phyloP scores from a whole-genome alignment of 495 filamentous ascomycete genomes.

The Penicillium egyptiacum region DNA sequence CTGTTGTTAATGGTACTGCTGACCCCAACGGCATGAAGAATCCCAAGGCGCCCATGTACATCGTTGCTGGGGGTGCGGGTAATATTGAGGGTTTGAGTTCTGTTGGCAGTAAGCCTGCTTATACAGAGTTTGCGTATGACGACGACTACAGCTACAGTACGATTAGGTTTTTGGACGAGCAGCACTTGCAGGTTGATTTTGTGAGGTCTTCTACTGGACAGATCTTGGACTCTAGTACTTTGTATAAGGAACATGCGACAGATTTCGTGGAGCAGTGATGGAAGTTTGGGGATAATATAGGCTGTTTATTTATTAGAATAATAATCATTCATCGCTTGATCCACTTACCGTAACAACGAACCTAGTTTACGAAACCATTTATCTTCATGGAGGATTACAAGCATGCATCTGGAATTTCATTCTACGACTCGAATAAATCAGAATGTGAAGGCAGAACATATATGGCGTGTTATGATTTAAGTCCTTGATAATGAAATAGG shows the following conservation, averaged over 20 bases:
- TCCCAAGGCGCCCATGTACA: constrained; percentile 58
- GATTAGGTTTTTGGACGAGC: constrained; percentile 35
- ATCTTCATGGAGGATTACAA: too few species aligned
- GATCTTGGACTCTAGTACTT: constrained; percentile 49
- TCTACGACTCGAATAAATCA: too few species aligned
- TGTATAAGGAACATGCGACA: constrained; percentile 53
- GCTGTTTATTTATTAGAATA: too few species aligned
- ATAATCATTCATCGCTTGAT: too few species aligned
- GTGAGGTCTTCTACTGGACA: constrained; percentile 50
- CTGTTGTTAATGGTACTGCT: constrained; percentile 43
- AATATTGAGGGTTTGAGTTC: constrained; percentile 47
- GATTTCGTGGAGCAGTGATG: constrained; percentile 50
- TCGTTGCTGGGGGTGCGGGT: constrained; percentile 48
- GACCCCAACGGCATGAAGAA: constrained; percentile 51
- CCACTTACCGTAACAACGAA: too few species aligned
- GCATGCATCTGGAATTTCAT: too few species aligned
- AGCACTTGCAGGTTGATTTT: constrained; percentile 42
- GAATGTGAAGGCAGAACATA: too few species aligned
- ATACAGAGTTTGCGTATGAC: constrained; percentile 55
- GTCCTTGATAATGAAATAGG: too few species aligned
- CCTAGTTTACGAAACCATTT: too few species aligned
- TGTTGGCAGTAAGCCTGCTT: constrained; percentile 42
- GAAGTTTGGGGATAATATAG: background rate
- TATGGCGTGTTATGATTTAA: too few species aligned
- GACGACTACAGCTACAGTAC: constrained; percentile 55